Conservation (phyloP, 352 stramenopile species). For the Thalassiosira hispida region DNA sequence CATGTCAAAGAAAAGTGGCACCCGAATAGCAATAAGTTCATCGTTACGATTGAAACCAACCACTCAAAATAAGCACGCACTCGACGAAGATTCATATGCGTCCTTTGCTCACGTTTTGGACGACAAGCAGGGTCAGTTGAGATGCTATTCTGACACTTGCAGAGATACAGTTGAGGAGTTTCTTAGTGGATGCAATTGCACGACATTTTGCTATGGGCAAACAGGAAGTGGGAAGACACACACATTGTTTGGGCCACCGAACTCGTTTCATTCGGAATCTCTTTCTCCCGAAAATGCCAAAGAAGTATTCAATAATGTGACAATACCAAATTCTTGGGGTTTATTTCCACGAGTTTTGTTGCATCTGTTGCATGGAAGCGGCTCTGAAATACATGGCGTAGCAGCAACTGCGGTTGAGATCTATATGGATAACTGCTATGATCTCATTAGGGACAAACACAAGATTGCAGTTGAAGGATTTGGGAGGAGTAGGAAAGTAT, state of each 20-base stretch:
- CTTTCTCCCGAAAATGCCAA: neutral
- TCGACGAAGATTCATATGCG: neutral
- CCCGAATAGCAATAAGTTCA: neutral
- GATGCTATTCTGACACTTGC: neutral
- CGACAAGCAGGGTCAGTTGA: neutral
- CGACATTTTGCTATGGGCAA: conserved; percentile 68
- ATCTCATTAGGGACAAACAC: conserved; percentile 15
- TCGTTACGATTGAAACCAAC: neutral
- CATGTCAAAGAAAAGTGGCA: neutral
- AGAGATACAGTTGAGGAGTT: neutral
- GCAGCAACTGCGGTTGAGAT: conserved; percentile 22
- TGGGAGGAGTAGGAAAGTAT: neutral
- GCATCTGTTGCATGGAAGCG: neutral
- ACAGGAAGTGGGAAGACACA: conserved; percentile 71
- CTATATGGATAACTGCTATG: conserved; percentile 20
- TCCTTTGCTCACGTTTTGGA: conserved; percentile 12
- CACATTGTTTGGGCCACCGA: conserved; percentile 49
- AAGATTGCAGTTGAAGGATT: conserved; percentile 1
- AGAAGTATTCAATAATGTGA: neutral
- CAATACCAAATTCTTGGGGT: conserved; percentile 10
- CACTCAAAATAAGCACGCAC: neutral
- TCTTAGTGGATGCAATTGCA: conserved; percentile 54
- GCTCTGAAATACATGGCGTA: neutral
- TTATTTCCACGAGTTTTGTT: conserved; percentile 13
- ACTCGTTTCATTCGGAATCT: conserved; percentile 3